A percentile compares a stretch with the other conserved stretches of the same genome.
Conservation (phyloP, 2,329 filamentous ascomycete genomes). For the Neodidymelliopsis sp. region DNA sequence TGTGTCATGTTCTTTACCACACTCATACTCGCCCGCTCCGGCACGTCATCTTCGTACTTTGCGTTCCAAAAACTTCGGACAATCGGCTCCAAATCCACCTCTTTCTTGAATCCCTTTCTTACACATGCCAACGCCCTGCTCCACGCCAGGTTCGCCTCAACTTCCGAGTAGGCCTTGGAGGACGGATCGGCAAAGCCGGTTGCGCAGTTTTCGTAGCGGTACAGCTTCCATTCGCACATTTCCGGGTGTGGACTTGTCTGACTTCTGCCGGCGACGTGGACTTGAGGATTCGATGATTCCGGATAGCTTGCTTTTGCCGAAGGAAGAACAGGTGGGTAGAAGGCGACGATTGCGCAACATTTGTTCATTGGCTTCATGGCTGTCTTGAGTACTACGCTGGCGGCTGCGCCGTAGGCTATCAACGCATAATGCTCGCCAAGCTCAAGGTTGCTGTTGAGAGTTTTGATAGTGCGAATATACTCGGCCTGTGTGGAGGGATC, state of each 20-base stretch:
- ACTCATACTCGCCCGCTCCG: constrained; percentile 41
- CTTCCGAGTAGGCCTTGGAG: constrained; percentile 48
- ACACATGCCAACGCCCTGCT: constrained; percentile 51
- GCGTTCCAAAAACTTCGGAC: constrained; percentile 44
- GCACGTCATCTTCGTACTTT: constrained; percentile 43
- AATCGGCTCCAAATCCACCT: constrained; percentile 44
- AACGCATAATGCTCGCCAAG: constrained; percentile 48
- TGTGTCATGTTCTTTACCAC: constrained; percentile 44
- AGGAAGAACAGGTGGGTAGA: constrained; percentile 52
- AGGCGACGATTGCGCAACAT: constrained; percentile 51
- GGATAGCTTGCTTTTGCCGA: constrained; percentile 50
- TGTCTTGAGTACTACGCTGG: constrained; percentile 49
- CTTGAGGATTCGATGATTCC: constrained; percentile 44
- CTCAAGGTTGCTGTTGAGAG: constrained; percentile 50
- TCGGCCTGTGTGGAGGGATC: constrained; percentile 30
- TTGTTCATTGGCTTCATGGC: constrained; percentile 52
- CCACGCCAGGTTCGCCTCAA: constrained; percentile 53
- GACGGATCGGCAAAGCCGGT: constrained; percentile 54
- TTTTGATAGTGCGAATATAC: constrained; percentile 45
- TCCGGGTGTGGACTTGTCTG: constrained; percentile 37
- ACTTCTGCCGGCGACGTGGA: constrained; percentile 52
- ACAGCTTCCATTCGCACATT: constrained; percentile 49
- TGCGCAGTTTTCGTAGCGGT: constrained; percentile 49
- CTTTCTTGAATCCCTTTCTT: constrained; percentile 47
- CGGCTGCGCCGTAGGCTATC: constrained; percentile 52